phyloP scores from a whole-genome alignment of 2,329 filamentous ascomycete species.

The Biscogniauxia marginata region DNA sequence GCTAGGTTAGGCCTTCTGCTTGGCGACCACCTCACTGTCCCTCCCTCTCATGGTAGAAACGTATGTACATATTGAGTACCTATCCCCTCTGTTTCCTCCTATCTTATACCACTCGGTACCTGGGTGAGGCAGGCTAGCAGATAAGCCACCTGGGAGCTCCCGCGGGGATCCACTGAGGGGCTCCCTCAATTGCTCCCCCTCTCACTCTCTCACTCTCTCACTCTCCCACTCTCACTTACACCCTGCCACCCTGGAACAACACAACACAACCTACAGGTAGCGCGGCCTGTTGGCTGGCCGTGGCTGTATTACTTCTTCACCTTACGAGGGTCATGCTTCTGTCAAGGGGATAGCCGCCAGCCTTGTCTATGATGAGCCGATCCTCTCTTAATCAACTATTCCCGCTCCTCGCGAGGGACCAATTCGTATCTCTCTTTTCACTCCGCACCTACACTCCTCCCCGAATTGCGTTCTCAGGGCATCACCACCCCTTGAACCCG shows the following conservation, averaged over 20 bases:
- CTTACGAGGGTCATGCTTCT: background rate
- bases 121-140: no score
- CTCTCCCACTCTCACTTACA: background rate
- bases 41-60: no score
- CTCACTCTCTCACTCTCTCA: no score
- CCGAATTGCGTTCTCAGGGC: background rate
- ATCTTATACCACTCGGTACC: background rate
- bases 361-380: conserved; percentile 14
- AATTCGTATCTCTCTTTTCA: conserved; percentile 8
- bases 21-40: no score
- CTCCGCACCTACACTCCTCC: background rate
- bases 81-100: no score
- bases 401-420: conserved; percentile 5
- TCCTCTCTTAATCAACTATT: conserved; percentile 8
- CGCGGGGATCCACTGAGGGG: no score
- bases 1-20: no score
- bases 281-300: background rate
- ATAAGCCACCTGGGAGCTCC: no score
- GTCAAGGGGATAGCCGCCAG: conserved; percentile 6
- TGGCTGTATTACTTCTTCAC: background rate
- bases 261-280: conserved; percentile 16
- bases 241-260: background rate
- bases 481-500: background rate
- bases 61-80: no score
- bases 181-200: conserved; percentile 11